Evolutionary conservation across 345 rosid genomes (phyloP).

Genomic region (Syzygium jambos): DNA sequence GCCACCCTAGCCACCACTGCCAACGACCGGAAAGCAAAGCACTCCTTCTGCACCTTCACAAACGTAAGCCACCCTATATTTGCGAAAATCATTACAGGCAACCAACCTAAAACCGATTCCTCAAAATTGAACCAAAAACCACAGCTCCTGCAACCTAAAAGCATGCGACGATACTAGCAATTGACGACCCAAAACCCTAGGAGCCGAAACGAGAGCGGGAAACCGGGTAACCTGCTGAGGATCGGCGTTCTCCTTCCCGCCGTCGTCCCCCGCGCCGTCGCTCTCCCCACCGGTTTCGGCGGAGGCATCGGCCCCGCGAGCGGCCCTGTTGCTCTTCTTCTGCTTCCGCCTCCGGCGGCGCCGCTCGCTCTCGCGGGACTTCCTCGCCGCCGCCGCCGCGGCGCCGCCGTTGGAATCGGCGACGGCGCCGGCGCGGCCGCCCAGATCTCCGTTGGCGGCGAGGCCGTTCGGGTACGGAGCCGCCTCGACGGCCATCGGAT

Average conservation of each 20-base stretch:
- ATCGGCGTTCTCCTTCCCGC: conserved; percentile 44
- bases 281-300: conserved; percentile 3
- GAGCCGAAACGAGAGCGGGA: background rate
- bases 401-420: background rate
- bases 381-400: conserved; percentile 35
- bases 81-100: background rate
- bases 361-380: conserved; percentile 73
- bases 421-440: background rate
- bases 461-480: conserved; percentile 30
- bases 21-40: background rate
- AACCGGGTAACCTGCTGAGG: conserved; percentile 24
- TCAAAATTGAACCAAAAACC: background rate
- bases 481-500: conserved; percentile 43
- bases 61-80: background rate
- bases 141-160: background rate
- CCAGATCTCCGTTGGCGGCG: conserved; percentile 43
- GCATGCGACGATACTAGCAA: background rate
- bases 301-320: conserved; percentile 6
- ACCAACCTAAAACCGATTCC: background rate
- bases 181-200: conserved; percentile 20
- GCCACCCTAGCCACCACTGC: background rate
- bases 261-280: conserved; percentile 20
- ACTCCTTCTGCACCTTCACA: background rate
- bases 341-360: conserved; percentile 99
- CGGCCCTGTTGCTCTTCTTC: conserved; percentile 67